Percentiles rank a stretch among this genome's conserved stretches.
These are phyloP conservation scores for Trichoderma brevicompactum DNA, from an alignment of 2,329 filamentous ascomycete species.

Conservation along the genomic window DNA sequence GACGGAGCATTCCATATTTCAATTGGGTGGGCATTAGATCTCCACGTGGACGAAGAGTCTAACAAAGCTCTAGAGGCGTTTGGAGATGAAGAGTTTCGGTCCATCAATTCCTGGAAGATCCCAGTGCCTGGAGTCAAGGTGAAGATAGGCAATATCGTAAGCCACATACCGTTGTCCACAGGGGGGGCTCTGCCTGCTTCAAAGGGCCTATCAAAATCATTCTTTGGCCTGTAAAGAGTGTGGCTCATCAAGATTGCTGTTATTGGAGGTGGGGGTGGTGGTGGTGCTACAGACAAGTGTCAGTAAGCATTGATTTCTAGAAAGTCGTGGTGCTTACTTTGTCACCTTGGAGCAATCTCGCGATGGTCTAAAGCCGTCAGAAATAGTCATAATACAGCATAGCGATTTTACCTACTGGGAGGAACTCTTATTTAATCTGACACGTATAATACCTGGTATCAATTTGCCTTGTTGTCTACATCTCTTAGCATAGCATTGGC, in stretches of 20 bases:
- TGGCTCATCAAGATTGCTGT: neutral
- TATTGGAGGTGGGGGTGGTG: no score
- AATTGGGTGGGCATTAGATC: slow-evolving; percentile 77
- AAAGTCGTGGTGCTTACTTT: no score
- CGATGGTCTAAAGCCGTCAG: no score
- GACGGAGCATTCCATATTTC: slow-evolving; percentile 77
- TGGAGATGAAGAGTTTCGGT: slow-evolving; percentile 34
- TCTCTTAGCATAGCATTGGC: no score
- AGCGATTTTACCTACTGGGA: no score
- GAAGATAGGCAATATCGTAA: slow-evolving; percentile 75
- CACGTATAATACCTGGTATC: no score
- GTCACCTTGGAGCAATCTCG: no score
- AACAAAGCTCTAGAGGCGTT: slow-evolving; percentile 37
- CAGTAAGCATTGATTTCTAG: no score
- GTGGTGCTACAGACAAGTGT: no score
- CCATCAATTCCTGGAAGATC: slow-evolving; percentile 52
- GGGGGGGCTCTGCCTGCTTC: slow-evolving; percentile 19
- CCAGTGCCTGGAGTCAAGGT: slow-evolving; percentile 67
- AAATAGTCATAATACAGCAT: no score
- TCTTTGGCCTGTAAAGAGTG: slow-evolving; percentile 29
- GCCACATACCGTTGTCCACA: slow-evolving; percentile 48
- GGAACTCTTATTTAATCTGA: no score
- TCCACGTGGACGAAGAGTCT: slow-evolving; percentile 50
- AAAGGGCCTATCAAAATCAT: neutral
- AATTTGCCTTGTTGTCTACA: no score